Base-by-base conservation (phyloP, 208 protist species). In the Trypanosoma caninum region DNA sequence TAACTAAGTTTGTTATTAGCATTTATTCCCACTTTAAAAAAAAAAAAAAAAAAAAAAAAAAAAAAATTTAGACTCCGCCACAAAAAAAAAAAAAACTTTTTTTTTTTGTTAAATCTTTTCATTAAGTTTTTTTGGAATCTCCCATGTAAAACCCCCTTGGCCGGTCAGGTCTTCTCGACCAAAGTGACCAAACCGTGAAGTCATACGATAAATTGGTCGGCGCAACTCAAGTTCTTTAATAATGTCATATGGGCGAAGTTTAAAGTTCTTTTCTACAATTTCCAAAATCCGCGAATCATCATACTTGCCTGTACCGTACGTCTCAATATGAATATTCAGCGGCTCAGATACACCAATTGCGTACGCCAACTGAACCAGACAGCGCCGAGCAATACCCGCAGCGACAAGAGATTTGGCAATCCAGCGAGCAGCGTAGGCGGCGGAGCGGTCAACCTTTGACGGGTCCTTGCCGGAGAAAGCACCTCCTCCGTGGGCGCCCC, bases 401-500 rank as follows among this genome's bases (percentile, higher is more conserved):
- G 86, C 80, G 33, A 99, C 98, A 38, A 99, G 56, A 20, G 97
- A 99, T 91, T 99, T 99, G 59, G 99, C 98, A 71, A 99, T 98
- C 98, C 98, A 99, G 52, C 99, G 82, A 25, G 97, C 97, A 48
- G 96, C 95, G 86, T 99, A 99, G 30, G 97, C 95, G 40, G 97
- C 99, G 40, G 98, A 99, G 62, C 99, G 94, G 79, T 99, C 99
- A 37, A 99, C 99, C 89, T 99, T 99, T 52, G 97, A 97, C 35
- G 95, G 97, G 80, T 99, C 99, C 87, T 99, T 99, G 60, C 99
- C 99, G 34, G 98, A 99, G 95, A 99, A 99, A 64, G 99, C 98
- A 69, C 99, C 99, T 76, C 98, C 99, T 69, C 99, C 99, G 84
- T 99, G 98, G 23, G 98, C 98, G 47, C 99, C 98, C 98, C 98